Base-by-base conservation (phyloP, 2,329 filamentous ascomycete genomes). In the Celoporthe dispersa region DNA sequence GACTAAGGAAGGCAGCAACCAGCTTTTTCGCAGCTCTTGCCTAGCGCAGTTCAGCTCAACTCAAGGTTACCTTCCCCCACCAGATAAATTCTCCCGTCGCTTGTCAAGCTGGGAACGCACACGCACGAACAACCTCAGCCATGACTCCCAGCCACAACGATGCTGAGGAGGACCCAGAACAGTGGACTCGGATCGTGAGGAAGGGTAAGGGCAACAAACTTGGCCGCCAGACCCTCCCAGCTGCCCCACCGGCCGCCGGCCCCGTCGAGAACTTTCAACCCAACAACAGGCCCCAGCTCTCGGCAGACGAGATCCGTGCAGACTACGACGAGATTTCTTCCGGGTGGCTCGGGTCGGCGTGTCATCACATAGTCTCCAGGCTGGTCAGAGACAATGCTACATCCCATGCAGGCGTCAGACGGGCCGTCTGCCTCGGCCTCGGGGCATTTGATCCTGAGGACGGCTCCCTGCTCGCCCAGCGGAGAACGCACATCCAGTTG, bases 361-460 rank as follows among this genome's bases (percentile, higher is more conserved):
- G 77, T 31, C 80, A 78, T 72, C 64, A 68, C 1, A 72, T 72
- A 8, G 77, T 88, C 3, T 74, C 76, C 6, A 73, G 75, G 0
- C 73, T 84, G 3, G 65, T 86, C 4, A 67, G 73, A 0, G 69
- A 71, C 0, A 76, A 78, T 8, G 74, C 72, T 3, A 51, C 68
- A 1, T 59, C 35, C 19, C 72, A 73, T 51, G 73, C 69, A n/a
- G n/a, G 28, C 31, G 75, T 84, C 48, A 78, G 76, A 1, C 79
- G 76, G 22, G 87, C 86, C 1, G 74, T 89, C 7, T 88, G 87
- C 70, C 80, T 90, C 6, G 87, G 87, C 0, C 77, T 86, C 2
- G 87, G 87, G 2, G 82, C 85, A 0, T 88, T 88, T 71, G 85
- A 88, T 65, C 85, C 85, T 1, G 77, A 78, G 3, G 82, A 85